phyloP scores from a whole-genome alignment of 495 filamentous ascomycete genomes.

The Annulohypoxylon moriforme region DNA sequence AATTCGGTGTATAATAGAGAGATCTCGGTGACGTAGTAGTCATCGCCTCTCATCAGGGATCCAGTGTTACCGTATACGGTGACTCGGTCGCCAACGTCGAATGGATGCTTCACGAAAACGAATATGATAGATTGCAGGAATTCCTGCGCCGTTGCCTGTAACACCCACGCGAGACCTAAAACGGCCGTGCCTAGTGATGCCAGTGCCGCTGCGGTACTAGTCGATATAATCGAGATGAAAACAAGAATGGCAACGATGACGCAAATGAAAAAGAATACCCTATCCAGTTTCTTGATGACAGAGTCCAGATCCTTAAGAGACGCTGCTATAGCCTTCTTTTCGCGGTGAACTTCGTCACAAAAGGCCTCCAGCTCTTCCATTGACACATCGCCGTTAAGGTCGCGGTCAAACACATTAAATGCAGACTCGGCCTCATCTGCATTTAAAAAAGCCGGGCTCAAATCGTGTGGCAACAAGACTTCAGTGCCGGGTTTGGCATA shows the following conservation, averaged over 20 bases:
- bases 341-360: constrained; percentile 93
- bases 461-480: constrained; percentile 78
- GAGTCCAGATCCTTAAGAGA: constrained; percentile 95
- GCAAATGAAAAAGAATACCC: constrained; percentile 88
- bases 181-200: constrained; percentile 88
- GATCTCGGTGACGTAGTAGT: constrained; percentile 96
- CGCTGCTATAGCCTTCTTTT: constrained; percentile 94
- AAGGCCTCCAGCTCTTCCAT: constrained; percentile 95
- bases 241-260: constrained; percentile 81
- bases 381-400: constrained; percentile 96
- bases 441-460: constrained; percentile 83
- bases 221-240: constrained; percentile 88
- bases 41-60: constrained; percentile 78
- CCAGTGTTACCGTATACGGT: constrained; percentile 93
- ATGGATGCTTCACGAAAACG: constrained; percentile 97
- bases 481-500: constrained; percentile 80
- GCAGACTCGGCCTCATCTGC: constrained; percentile 91
- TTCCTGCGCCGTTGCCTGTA: constrained; percentile 92
- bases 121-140: constrained; percentile 92
- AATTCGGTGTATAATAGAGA: constrained; percentile 96
- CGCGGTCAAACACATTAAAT: constrained; percentile 94
- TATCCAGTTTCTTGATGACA: constrained; percentile 90
- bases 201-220: constrained; percentile 83
- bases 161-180: constrained; percentile 90
- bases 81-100: constrained; percentile 95